Conservation (phyloP, 2,329 filamentous ascomycete species). For the Dactylonectria estremocensis region DNA sequence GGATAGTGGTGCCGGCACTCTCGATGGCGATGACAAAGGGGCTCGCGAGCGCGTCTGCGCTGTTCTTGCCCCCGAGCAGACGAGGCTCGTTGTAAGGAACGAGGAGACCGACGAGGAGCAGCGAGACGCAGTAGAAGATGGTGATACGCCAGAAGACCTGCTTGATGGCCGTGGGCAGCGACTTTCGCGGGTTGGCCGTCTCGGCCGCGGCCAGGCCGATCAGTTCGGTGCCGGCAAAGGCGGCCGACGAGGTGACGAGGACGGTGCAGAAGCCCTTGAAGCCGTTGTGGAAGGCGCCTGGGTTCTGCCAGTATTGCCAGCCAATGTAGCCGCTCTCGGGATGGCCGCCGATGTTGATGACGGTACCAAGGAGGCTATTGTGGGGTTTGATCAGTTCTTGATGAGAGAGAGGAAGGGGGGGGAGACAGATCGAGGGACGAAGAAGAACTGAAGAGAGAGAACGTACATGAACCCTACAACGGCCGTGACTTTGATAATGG, state of each 20-base stretch:
- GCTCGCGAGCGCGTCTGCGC: constrained; percentile 80
- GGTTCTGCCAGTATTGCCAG: constrained; percentile 80
- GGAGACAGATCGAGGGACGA: not conserved
- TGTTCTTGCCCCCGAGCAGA: constrained; percentile 70
- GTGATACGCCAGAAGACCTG: constrained; percentile 96
- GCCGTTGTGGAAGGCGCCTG: constrained; percentile 85
- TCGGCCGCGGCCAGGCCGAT: constrained; percentile 81
- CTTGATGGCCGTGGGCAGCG: constrained; percentile 88
- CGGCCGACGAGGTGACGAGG: constrained; percentile 82
- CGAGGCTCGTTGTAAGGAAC: constrained; percentile 79
- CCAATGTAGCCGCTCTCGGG: constrained; percentile 83
- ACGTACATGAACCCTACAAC: constrained; percentile 89
- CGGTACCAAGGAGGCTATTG: constrained; percentile 82
- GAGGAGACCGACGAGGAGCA: constrained; percentile 84
- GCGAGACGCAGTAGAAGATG: constrained; percentile 88
- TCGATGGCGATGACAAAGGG: constrained; percentile 95
- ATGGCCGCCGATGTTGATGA: constrained; percentile 86
- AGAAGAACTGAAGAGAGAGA: rapidly evolving
- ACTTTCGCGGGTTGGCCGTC: constrained; percentile 65
- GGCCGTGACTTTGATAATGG: constrained; percentile 86
- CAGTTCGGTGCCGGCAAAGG: constrained; percentile 82
- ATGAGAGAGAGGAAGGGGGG: too few relatives aligned
- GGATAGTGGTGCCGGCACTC: constrained; percentile 82
- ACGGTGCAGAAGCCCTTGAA: constrained; percentile 87
- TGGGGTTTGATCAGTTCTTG: constrained; percentile 21